A percentile compares a stretch with the other conserved stretches of the same genome.
phyloP scores from a whole-genome alignment of 2,329 filamentous ascomycete species.

The Botrytis tulipae region DNA sequence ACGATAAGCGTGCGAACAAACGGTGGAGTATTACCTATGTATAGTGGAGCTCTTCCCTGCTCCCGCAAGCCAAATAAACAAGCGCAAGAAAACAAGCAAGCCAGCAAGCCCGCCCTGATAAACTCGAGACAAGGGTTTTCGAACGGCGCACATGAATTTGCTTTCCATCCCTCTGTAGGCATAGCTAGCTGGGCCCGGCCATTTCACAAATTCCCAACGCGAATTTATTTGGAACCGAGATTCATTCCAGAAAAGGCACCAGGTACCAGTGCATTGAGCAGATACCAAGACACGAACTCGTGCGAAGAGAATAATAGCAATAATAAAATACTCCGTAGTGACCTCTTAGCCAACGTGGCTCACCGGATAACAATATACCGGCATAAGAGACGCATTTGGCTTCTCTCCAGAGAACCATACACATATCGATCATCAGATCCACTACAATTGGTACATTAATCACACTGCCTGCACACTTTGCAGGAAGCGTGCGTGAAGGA shows the following conservation, averaged over 20 bases:
- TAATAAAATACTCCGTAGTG: background rate
- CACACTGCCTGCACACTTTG: background rate
- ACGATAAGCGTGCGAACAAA: background rate
- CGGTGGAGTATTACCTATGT: background rate
- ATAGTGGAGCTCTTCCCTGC: background rate
- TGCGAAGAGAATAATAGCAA: background rate
- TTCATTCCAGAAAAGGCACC: background rate
- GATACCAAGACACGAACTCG: background rate
- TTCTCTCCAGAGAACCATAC: background rate
- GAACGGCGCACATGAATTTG: background rate
- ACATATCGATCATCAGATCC: background rate
- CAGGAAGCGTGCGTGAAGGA: background rate
- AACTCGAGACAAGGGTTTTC: background rate
- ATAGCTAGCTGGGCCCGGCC: background rate
- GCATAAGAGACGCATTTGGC: background rate
- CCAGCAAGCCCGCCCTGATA: background rate
- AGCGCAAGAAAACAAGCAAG: background rate
- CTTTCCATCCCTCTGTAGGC: background rate
- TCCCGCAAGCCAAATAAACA: background rate
- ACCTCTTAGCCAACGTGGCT: background rate
- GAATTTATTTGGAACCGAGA: background rate
- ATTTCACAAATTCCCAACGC: background rate
- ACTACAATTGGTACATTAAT: background rate
- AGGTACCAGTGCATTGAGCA: background rate
- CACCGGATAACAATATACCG: background rate